phyloP scores from a whole-genome alignment of 768 basidiomycete genomes.

The Trametes cingulata region DNA sequence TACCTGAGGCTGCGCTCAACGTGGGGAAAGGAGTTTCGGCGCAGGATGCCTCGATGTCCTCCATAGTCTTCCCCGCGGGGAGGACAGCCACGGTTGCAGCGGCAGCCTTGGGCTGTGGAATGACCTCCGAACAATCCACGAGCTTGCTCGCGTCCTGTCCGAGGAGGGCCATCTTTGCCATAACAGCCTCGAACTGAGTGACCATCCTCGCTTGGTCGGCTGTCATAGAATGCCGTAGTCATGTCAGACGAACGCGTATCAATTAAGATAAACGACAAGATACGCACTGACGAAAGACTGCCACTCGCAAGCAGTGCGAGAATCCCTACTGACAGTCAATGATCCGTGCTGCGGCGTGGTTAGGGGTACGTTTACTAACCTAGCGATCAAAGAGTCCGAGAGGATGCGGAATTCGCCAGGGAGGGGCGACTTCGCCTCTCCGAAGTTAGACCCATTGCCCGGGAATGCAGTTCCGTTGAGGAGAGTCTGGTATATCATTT shows the following conservation, averaged over 20 bases:
- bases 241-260: too few relatives aligned
- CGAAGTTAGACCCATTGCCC: slow-evolving; percentile 9
- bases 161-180: slow-evolving; percentile 32
- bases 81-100: slow-evolving; percentile 9
- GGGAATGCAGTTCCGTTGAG: slow-evolving; percentile 23
- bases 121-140: slow-evolving; percentile 16
- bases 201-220: slow-evolving; percentile 27
- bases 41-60: slow-evolving; percentile 7
- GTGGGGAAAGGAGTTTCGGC: slow-evolving; percentile 6
- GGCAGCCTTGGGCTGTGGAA: slow-evolving; percentile 5
- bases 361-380: too few relatives aligned
- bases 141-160: slow-evolving; percentile 25
- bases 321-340: not conserved
- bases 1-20: not conserved
- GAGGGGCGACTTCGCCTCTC: slow-evolving; percentile 19
- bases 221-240: not conserved
- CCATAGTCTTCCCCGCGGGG: slow-evolving; percentile 5
- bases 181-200: slow-evolving; percentile 25
- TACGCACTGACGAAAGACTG: slow-evolving; percentile 9
- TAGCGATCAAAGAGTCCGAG: slow-evolving; percentile 12
- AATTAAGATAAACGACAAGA: not conserved
- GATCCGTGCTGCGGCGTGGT: too few relatives aligned
- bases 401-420: slow-evolving; percentile 22
- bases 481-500: slow-evolving; percentile 10
- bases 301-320: slow-evolving; percentile 13